A percentile compares a stretch with the other conserved stretches of the same genome.
Evolutionary conservation across 495 filamentous ascomycete species (phyloP).

Genomic region (Penicillium cataractarum): DNA sequence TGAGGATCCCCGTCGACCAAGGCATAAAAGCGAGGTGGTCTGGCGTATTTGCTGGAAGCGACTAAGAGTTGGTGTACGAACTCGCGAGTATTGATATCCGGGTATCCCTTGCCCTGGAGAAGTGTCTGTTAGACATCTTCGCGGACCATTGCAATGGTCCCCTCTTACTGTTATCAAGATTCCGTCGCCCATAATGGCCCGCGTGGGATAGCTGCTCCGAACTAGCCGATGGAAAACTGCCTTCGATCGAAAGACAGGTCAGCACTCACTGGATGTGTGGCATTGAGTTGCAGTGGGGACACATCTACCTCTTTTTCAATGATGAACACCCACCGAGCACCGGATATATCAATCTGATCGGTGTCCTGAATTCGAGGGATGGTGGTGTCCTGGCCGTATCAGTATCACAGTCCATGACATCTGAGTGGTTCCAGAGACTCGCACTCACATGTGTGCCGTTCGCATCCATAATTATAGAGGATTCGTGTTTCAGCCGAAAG

Average conservation of each 20-base stretch:
- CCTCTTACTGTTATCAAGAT: slow-evolving; percentile 68
- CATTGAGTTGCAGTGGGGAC: not conserved
- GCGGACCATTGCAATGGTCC: not conserved
- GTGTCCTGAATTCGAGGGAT: slow-evolving; percentile 64
- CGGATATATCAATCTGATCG: slow-evolving; percentile 54
- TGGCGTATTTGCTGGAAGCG: slow-evolving; percentile 14
- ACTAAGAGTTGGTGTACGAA: slow-evolving; percentile 53
- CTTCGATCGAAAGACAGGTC: slow-evolving; percentile 40
- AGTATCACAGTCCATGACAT: not conserved
- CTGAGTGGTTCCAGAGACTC: not conserved
- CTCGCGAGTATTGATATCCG: slow-evolving; percentile 77
- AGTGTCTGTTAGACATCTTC: too few relatives aligned
- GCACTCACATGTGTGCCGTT: slow-evolving; percentile 20
- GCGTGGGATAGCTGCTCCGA: slow-evolving; percentile 54
- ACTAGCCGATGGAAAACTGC: slow-evolving; percentile 78
- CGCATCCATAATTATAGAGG: slow-evolving; percentile 28
- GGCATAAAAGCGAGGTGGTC: slow-evolving; percentile 57
- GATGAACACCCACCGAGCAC: slow-evolving; percentile 73
- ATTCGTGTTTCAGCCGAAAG: slow-evolving; percentile 43
- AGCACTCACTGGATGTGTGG: not conserved
- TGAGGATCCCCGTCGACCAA: slow-evolving; percentile 88
- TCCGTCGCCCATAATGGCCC: slow-evolving; percentile 55
- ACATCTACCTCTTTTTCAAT: slow-evolving; percentile 85
- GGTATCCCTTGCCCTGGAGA: slow-evolving; percentile 80
- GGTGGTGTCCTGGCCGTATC: slow-evolving; percentile 59